Evolutionary conservation across 1,139 yeast genomes (phyloP).

Genomic region (Candida tetrigidarum): DNA sequence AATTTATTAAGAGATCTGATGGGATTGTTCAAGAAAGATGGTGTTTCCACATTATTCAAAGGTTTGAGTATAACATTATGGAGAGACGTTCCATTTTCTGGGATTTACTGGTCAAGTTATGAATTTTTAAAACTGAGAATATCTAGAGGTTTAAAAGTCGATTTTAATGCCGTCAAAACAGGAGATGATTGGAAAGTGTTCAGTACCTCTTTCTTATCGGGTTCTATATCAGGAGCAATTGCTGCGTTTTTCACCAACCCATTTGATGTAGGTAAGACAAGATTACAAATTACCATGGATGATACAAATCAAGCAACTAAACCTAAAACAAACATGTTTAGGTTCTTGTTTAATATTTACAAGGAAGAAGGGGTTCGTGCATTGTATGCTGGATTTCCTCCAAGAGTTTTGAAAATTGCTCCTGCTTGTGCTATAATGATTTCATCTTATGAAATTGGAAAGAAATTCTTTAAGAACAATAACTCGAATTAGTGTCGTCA

Average conservation of each 20-base stretch:
- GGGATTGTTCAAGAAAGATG: constrained; percentile 57
- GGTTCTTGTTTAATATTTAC: constrained; percentile 62
- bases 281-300: constrained; percentile 69
- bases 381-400: constrained; percentile 81
- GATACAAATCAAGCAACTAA: constrained; percentile 19
- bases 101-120: constrained; percentile 91
- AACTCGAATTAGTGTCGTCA: constrained; percentile 6
- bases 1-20: constrained; percentile 61
- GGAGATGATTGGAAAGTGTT: constrained; percentile 59
- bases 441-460: constrained; percentile 90
- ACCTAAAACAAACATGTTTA: constrained; percentile 57
- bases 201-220: constrained; percentile 76
- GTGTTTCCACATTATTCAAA: constrained; percentile 69
- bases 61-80: constrained; percentile 89
- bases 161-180: constrained; percentile 22
- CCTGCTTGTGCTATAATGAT: constrained; percentile 99
- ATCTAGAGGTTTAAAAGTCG: constrained; percentile 27
- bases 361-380: constrained; percentile 77
- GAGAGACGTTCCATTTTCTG: constrained; percentile 98
- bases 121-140: constrained; percentile 48
- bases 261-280: constrained; percentile 95
- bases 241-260: constrained; percentile 93
- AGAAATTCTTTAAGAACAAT: constrained; percentile 55
- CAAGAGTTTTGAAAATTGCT: constrained; percentile 88
- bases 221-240: constrained; percentile 80